Conservation (phyloP, 2,329 filamentous ascomycete genomes). For the Colletotrichum tropicale region DNA sequence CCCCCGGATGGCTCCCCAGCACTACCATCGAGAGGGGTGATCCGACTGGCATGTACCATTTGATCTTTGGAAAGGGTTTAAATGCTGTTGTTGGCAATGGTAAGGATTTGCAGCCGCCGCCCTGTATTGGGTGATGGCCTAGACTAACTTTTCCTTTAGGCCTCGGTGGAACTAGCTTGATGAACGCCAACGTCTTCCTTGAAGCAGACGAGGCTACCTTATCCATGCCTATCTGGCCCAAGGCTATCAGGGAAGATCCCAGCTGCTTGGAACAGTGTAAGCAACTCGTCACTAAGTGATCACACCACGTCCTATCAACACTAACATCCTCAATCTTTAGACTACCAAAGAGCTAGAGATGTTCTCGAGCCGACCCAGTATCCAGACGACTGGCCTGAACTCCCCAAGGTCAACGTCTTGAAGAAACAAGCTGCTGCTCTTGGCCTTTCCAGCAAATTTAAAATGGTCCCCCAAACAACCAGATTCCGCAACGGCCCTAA, state of each 20-base stretch:
- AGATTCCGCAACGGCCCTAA: conserved; percentile 66
- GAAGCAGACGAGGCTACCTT: conserved; percentile 61
- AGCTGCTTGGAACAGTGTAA: conserved; percentile 53
- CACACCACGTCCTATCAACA: not conserved
- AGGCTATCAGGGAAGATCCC: conserved; percentile 53
- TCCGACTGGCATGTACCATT: conserved; percentile 66
- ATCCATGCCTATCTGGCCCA: conserved; percentile 60
- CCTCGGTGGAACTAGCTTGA: conserved; percentile 68
- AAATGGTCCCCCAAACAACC: conserved; percentile 64
- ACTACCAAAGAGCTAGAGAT: conserved; percentile 59
- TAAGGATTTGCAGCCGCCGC: conserved; percentile 27
- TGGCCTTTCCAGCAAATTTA: conserved; percentile 57
- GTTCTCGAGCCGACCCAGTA: conserved; percentile 66
- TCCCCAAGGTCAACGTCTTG: conserved; percentile 63
- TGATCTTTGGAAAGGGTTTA: conserved; percentile 67
- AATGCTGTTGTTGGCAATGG: conserved; percentile 66
- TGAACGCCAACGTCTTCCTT: conserved; percentile 72
- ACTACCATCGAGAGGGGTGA: conserved; percentile 52
- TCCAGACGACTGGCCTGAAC: conserved; percentile 59
- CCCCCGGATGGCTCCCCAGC: conserved; percentile 44
- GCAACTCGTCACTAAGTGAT: conserved; percentile 24
- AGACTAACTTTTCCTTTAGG: conserved; percentile 37
- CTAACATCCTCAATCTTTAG: conserved; percentile 34
- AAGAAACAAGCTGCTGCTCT: conserved; percentile 59
- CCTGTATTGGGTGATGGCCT: not conserved